Percentiles rank a stretch among this genome's conserved stretches.
phyloP scores from a whole-genome alignment of 2,329 filamentous ascomycete genomes.

The Colletotrichum lentis region DNA sequence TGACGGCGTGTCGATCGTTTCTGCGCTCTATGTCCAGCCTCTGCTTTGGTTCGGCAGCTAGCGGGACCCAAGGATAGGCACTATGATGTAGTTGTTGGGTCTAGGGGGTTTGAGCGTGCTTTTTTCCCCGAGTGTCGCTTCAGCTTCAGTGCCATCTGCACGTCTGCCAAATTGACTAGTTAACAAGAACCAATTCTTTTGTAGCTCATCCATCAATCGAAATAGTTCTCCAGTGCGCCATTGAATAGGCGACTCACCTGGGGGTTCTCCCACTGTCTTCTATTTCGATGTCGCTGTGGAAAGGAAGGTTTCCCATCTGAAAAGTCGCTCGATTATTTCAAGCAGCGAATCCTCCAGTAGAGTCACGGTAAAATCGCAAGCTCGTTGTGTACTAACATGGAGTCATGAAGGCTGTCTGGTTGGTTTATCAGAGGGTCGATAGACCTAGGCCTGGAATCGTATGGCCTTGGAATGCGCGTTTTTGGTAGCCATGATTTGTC shows the following conservation, averaged over 20 bases:
- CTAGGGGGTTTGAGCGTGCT: not conserved
- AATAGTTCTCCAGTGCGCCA: not conserved
- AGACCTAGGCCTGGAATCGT: not conserved
- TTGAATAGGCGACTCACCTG: not conserved
- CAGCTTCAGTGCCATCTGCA: too few species aligned
- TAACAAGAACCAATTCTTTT: too few species aligned
- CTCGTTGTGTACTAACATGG: not conserved
- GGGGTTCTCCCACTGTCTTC: too few species aligned
- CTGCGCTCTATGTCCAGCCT: not conserved
- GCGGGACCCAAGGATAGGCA: not conserved
- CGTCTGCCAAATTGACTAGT: too few species aligned
- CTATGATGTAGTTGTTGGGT: conserved; percentile 25
- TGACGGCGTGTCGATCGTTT: conserved; percentile 23
- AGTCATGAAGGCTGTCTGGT: not conserved
- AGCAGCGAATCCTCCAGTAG: too few species aligned
- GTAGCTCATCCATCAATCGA: not conserved
- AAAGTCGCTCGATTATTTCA: not conserved
- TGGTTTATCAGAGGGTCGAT: too few species aligned
- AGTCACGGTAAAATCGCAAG: not conserved
- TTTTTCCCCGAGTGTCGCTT: not conserved
- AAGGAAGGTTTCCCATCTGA: too few species aligned
- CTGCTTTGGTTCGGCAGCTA: not conserved
- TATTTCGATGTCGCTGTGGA: too few species aligned
- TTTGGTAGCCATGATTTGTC: not conserved
- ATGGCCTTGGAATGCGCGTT: not conserved